phyloP scores from a whole-genome alignment of 2,329 filamentous ascomycete genomes.

The Colletotrichum sp. region DNA sequence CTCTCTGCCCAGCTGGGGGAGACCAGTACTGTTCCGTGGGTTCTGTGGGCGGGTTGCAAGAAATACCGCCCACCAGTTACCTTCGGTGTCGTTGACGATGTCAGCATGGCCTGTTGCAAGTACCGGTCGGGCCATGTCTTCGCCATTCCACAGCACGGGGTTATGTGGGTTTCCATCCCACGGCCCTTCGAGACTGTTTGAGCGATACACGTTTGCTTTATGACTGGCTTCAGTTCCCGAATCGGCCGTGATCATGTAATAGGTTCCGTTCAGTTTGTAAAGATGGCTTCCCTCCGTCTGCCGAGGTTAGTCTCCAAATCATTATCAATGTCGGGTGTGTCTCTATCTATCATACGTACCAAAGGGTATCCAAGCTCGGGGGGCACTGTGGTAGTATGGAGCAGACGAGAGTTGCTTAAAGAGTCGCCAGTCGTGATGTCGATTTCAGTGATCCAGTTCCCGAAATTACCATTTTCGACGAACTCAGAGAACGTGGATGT shows the following conservation, averaged over 20 bases:
- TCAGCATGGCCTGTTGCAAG: constrained; percentile 22
- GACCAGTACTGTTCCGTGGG: constrained; percentile 3
- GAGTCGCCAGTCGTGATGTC: constrained; percentile 21
- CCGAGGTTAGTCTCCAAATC: constrained; percentile 23
- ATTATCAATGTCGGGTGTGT: constrained; percentile 17
- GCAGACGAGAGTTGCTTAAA: constrained; percentile 10
- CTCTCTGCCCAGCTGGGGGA: constrained; percentile 20
- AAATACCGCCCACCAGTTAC: constrained; percentile 22
- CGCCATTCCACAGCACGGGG: constrained; percentile 19
- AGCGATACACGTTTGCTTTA: constrained; percentile 18
- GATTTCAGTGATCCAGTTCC: constrained; percentile 23
- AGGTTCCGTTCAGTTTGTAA: constrained; percentile 20
- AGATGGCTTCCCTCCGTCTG: constrained; percentile 22
- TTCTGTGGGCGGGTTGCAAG: constrained; percentile 19
- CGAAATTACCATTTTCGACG: constrained; percentile 17
- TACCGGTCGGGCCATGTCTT: constrained; percentile 19
- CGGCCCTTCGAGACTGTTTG: constrained; percentile 4
- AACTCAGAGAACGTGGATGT: constrained; percentile 14
- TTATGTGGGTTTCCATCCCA: constrained; percentile 22
- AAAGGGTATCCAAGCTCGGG: constrained; percentile 31
- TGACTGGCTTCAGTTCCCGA: constrained; percentile 19
- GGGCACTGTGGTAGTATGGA: constrained; percentile 19
- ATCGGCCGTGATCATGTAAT: constrained; percentile 23
- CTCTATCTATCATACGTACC: constrained; percentile 31
- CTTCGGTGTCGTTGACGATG: constrained; percentile 12